Base-by-base conservation (phyloP, 768 basidiomycete genomes). In the Cystobasidium tubakii region DNA sequence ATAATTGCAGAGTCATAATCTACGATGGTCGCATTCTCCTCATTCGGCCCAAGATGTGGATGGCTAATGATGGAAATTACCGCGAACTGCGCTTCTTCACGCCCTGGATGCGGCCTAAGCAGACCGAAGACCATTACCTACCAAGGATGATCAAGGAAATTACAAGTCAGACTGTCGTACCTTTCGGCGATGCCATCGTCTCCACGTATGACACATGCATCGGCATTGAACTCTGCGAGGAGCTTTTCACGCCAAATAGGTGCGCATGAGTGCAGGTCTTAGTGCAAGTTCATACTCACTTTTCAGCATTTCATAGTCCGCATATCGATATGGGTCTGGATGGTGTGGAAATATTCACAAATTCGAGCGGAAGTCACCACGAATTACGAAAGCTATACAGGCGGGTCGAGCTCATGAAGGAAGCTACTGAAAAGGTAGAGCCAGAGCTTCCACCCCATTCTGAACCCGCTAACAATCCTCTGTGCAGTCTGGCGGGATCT, bases 11-110 rank as follows among this genome's bases (percentile, higher is more conserved):
- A 23, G 85, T 98, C 42, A 88, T 98, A 80, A 87, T 94, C 53
- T 86, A 92, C 79, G 85, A 93, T 82, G 85, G 87, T 70, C 86
- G 91, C 82, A 93, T 99, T 74, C 82, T 97, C 0, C 87, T 97
- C 75, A 98, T 99, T 76, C 88, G 96, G 27, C 96, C 96, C 0
- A 99, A 98, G 84, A 94, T 99, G 94, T 99, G 96, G 96, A 84
- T 99, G 55, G 96, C 96, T 0, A 98, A 98, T 79, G 92, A 96
- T 78, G 96, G 96, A 1, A 98, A 98, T 80, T 99, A 99, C 81
- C 89, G 96, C 77, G 84, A 85, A 82, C 83, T 89, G 78, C 83
- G 90, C 17, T 91, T 92, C 81, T 99, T 99, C 78, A 92, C 95
- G 1, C 93, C 96, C 0, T 99, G 96, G 95, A 83, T 84, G 79